Percentiles rank a stretch among this genome's conserved stretches.
phyloP scores from a whole-genome alignment of 1,284 basidiomycete genomes.

The Cutaneotrichosporon sp. region DNA sequence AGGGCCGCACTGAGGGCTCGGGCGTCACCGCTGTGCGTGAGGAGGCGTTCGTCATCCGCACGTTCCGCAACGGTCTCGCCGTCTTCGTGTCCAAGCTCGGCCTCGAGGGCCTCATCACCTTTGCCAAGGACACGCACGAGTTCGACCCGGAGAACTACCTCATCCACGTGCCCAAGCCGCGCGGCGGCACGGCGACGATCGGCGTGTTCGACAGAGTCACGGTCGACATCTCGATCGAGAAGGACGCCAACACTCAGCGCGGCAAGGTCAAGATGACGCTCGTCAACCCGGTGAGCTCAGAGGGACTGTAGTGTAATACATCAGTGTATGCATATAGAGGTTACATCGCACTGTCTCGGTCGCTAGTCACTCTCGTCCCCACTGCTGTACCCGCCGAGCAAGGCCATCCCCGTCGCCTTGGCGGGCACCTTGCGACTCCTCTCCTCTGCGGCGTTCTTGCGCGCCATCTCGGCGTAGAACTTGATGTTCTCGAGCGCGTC shows the following conservation, averaged over 20 bases:
- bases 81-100: conserved; percentile 96
- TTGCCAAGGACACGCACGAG: conserved; percentile 75
- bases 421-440: conserved; percentile 28
- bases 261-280: conserved; percentile 83
- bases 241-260: conserved; percentile 91
- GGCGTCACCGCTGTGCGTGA: conserved; percentile 56
- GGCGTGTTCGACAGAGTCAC: conserved; percentile 90
- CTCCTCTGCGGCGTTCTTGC: conserved; percentile 56
- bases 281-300: conserved; percentile 44
- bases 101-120: conserved; percentile 89
- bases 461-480: conserved; percentile 78
- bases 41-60: conserved; percentile 92
- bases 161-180: conserved; percentile 66
- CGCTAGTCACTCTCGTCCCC: conserved; percentile 10
- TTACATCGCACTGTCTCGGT: neutral
- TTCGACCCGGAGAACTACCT: conserved; percentile 92
- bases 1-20: conserved; percentile 62
- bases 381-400: conserved; percentile 10
- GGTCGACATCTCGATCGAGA: conserved; percentile 88
- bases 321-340: conserved; percentile 12
- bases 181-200: conserved; percentile 60
- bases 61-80: conserved; percentile 91
- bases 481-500: conserved; percentile 82
- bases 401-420: conserved; percentile 20
- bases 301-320: conserved; percentile 32